Conservation (phyloP, 805 yeast species). For the Suhomyces sp. region DNA sequence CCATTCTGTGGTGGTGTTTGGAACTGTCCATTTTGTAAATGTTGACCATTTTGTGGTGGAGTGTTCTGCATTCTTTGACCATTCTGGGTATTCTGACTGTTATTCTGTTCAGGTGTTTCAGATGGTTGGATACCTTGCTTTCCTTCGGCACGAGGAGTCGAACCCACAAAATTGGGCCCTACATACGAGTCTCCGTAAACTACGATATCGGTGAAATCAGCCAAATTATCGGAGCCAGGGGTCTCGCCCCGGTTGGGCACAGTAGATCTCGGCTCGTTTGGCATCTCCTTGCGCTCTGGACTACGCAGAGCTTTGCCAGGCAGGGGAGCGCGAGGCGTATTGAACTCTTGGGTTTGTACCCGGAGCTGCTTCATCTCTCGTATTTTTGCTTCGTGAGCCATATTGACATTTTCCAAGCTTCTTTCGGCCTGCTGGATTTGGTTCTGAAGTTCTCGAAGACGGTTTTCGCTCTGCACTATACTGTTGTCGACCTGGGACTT, state of each 20-base stretch:
- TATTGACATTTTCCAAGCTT: constrained; percentile 8
- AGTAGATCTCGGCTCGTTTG: not conserved
- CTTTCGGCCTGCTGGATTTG: constrained; percentile 14
- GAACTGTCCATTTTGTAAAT: not conserved
- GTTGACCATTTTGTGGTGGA: not conserved
- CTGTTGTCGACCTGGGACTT: constrained; percentile 23
- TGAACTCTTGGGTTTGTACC: not conserved
- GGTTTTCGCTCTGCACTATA: constrained; percentile 17
- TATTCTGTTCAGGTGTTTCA: not conserved
- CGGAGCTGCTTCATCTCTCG: constrained; percentile 6
- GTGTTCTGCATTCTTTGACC: not conserved
- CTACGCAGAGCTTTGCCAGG: not conserved
- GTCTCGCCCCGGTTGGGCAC: not conserved
- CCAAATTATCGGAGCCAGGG: constrained; percentile 20
- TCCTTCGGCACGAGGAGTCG: constrained; percentile 1
- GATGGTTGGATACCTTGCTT: not conserved
- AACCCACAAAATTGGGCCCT: constrained; percentile 5
- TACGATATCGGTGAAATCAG: constrained; percentile 38
- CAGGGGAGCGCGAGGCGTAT: not conserved
- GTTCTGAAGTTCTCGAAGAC: not conserved
- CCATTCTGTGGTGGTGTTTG: not conserved
- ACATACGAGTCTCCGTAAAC: constrained; percentile 28
- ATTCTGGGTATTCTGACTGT: not conserved
- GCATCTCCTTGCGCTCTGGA: not conserved
- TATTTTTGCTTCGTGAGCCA: constrained; percentile 4